Percentiles rank a stretch among this genome's conserved stretches.
phyloP scores from a whole-genome alignment of 108 stramenopile species.

The Cyclostephanos invisitatus region DNA sequence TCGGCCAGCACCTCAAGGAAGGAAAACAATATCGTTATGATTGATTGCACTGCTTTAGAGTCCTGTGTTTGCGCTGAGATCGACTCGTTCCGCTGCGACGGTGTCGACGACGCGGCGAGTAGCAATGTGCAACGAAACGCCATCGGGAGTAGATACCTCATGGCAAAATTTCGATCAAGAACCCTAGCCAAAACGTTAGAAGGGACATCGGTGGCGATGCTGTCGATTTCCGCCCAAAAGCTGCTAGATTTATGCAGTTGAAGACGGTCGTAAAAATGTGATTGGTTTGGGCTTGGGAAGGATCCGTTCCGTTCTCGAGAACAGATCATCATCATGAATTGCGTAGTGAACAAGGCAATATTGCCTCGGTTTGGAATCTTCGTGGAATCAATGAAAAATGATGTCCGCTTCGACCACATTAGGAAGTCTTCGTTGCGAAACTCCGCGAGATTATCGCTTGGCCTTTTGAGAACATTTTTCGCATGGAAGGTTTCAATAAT shows the following conservation, averaged over 20 bases:
- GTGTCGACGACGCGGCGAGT: constrained; percentile 8
- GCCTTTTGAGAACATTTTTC: background rate
- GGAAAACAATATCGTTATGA: constrained; percentile 32
- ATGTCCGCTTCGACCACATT: constrained; percentile 32
- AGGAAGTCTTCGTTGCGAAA: constrained; percentile 2
- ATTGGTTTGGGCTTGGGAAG: background rate
- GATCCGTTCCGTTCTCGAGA: constrained; percentile 5
- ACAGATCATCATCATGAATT: constrained; percentile 38
- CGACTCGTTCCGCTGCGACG: background rate
- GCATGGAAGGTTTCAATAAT: constrained; percentile 20
- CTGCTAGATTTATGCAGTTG: constrained; percentile 31
- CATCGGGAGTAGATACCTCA: constrained; percentile 28
- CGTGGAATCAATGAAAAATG: constrained; percentile 20
- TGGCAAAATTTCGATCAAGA: constrained; percentile 30
- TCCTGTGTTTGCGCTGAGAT: background rate
- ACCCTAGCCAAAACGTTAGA: constrained; percentile 27
- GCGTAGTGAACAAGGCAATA: constrained; percentile 33
- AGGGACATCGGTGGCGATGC: constrained; percentile 3
- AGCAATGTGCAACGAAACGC: constrained; percentile 32
- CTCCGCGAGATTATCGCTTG: background rate
- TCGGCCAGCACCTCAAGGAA: constrained; percentile 29
- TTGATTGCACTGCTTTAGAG: constrained; percentile 13
- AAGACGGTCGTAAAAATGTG: constrained; percentile 32
- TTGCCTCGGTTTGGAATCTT: constrained; percentile 26
- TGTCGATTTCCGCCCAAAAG: constrained; percentile 43